phyloP scores from a whole-genome alignment of 2,329 filamentous ascomycete species.

The Aspergillus candidus region DNA sequence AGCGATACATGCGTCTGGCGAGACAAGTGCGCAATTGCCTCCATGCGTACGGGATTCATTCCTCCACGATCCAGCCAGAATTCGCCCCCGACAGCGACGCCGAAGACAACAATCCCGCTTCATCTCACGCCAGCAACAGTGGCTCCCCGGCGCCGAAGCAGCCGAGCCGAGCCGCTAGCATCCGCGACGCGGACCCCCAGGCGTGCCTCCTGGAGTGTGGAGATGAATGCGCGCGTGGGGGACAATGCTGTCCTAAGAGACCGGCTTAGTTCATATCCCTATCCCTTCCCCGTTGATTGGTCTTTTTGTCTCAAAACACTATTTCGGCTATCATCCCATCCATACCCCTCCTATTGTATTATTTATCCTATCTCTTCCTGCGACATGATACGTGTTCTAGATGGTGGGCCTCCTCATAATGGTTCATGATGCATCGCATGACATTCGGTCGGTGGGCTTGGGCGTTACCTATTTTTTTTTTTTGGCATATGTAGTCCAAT shows the following conservation, averaged over 20 bases:
- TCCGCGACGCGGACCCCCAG: constrained; percentile 32
- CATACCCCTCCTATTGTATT: constrained; percentile 1
- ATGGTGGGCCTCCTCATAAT: too few relatives aligned
- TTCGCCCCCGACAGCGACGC: constrained; percentile 44
- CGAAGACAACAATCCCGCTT: constrained; percentile 23
- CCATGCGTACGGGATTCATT: constrained; percentile 94
- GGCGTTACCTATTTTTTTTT: too few relatives aligned
- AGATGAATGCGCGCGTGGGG: constrained; percentile 37
- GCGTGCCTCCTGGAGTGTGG: constrained; percentile 45
- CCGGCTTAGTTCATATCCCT: constrained; percentile 13
- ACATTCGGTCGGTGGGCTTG: too few relatives aligned
- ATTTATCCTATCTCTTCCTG: too few relatives aligned
- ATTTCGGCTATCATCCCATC: constrained; percentile 1
- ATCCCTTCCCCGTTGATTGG: not conserved
- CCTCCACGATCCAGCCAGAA: constrained; percentile 94
- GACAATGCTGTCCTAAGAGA: constrained; percentile 39
- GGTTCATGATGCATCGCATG: too few relatives aligned
- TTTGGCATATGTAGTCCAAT: too few relatives aligned
- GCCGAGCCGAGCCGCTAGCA: constrained; percentile 32
- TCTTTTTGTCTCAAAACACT: constrained; percentile 4
- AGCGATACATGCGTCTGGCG: constrained; percentile 85
- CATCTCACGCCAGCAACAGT: constrained; percentile 18
- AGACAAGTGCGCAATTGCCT: constrained; percentile 77
- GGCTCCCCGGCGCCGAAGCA: constrained; percentile 13
- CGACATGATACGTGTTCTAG: too few relatives aligned